These are phyloP conservation scores for Tricladium varicosporioides DNA, from an alignment of 2,329 filamentous ascomycete species.

Conservation along the genomic window DNA sequence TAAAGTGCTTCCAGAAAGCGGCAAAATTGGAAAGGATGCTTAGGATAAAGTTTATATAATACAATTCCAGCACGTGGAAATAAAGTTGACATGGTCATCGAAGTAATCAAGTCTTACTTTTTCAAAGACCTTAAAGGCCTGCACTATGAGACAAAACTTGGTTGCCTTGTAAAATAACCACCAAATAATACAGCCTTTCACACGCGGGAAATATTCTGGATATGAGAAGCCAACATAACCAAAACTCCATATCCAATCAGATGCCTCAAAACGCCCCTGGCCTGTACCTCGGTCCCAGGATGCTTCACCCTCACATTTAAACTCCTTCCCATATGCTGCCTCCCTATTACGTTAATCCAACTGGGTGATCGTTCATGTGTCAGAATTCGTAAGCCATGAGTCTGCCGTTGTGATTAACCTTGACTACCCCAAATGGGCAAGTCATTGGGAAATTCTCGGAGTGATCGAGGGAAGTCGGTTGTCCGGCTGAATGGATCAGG, in stretches of 20 bases:
- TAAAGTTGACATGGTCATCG: no score
- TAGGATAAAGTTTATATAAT: no score
- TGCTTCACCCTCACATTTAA: background rate
- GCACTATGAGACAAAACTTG: background rate
- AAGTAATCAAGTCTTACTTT: background rate
- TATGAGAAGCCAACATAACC: background rate
- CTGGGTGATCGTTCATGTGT: constrained; percentile 5
- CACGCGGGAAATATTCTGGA: background rate
- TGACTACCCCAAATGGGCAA: constrained; percentile 6
- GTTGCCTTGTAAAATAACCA: background rate
- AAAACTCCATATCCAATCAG: background rate
- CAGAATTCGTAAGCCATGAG: background rate
- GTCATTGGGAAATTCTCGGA: background rate
- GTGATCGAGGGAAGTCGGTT: background rate
- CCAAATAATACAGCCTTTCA: background rate
- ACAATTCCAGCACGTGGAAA: no score
- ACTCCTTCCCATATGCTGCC: constrained; percentile 5
- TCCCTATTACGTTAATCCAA: background rate
- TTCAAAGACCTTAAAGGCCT: background rate
- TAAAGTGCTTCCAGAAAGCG: no score
- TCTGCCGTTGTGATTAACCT: background rate
- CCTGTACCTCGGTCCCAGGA: background rate
- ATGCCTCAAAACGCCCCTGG: background rate
- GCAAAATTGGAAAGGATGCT: no score
- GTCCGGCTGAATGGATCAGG: constrained; percentile 9